Evolutionary conservation across 2,329 filamentous ascomycete genomes (phyloP), one percentile per base, ranked within the genome.

Genomic region (Achaetomium macrosporum): DNA sequence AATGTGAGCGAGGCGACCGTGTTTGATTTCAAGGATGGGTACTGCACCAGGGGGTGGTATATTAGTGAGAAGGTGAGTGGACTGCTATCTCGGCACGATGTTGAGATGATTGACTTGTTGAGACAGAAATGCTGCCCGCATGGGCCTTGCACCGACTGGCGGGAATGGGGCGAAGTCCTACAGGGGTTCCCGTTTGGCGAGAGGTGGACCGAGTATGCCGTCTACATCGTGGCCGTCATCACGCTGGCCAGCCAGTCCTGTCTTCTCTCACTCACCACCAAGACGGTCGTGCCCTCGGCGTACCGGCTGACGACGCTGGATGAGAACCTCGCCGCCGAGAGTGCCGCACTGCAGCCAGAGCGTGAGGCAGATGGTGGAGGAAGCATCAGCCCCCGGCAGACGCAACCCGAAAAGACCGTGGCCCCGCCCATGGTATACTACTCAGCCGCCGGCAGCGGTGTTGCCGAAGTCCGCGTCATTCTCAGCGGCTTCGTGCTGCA

Each of bases 401-500:
- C 66, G 17, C 73, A n/a, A 2, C 25, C 25, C 4, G 70, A 58
- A 57, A 69, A 50, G 56, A 63, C 65, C 1, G 45, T 51, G 2
- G 69, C 74, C 0, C 79, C 85, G 2, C 87, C 89, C 1, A 95
- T 95, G 85, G 80, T 92, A 5, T 99, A 96, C 70, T 99, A 96
- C 68, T 91, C 93, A 8, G 93, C 92, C 54, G 92, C 92, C 40
- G 93, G 93, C 45, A 96, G 90, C 70, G 93, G 93, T 62, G 93
- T 99, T 12, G 93, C 93, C 7, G 93, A 99, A 72, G 92, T 97
- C 51, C 91, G 93, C 59, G 93, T 97, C 55, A 97, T 97, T 54
- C 80, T 97, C n/a, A 96, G 90, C 63, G 93, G 93, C 6, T 99
- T 97, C 64, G 92, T 99, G 51, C 75, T 99, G 51, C 93, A 97